Base-by-base conservation (phyloP, 2,329 filamentous ascomycete species). In the Diaporthe australafricana region DNA sequence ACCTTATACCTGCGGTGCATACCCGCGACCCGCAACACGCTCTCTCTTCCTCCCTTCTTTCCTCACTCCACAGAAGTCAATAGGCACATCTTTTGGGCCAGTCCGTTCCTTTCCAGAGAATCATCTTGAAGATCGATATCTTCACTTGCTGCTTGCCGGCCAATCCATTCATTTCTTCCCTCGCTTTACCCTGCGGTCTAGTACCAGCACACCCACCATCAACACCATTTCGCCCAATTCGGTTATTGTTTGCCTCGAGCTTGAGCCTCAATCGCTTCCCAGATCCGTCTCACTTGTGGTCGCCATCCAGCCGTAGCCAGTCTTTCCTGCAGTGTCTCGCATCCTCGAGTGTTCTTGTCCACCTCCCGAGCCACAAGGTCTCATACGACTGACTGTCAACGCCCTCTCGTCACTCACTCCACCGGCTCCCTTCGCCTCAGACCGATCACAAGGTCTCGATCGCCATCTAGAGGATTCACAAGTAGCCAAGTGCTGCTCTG, bases 391-490 rank as follows among this genome's bases (percentile, higher is more conserved):
- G 27, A 62, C 62, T 52, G 70, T 57, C 70, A 70, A 74, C 70
- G 67, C 68, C 71, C 72, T 68, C 69, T 72, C 72, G 76, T 77
- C 75, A 76, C 72, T 74, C 76, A 71, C 66, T 72, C 69, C 69
- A 70, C 71, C 72, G 70, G 66, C 72, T 45, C 56, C 27, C 63
- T 50, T 74, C 63, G 63, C 73, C 68, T 68, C 69, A 72, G 69
- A 74, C 75, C 35, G 53, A 60, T 38, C 42, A 60, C 67, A 42
- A 68, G 30, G 40, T 50, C 42, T 47, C 42, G 53, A 52, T 40
- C 53, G 7, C 56, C 30, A 30, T 56, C 30, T 60, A 57, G 60
- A 38, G 60, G 20, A 65, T 27, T 38, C 45, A 63, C 42, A 47
- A 35, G 16, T 35, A 32, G 30, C 27, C 30, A 47, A 38, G 42